These are phyloP conservation scores for Sporothrix brasiliensis DNA, from an alignment of 2,329 filamentous ascomycete species.

Conservation along the genomic window DNA sequence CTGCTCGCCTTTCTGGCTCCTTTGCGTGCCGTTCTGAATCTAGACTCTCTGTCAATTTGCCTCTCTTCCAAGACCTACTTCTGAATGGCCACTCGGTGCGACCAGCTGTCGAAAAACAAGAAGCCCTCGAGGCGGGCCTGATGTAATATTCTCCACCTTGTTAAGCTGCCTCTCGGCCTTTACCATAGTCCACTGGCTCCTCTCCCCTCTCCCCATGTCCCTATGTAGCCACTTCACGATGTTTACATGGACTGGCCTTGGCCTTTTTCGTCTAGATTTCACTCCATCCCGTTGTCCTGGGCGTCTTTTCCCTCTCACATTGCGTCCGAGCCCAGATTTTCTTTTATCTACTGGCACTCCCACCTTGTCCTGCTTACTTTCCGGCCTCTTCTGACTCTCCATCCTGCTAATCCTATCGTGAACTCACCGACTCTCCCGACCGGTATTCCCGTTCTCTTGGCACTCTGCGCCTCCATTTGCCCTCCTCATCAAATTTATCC, in stretches of 20 bases:
- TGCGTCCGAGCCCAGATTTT: neutral
- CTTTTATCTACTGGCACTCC: neutral
- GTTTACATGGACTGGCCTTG: constrained; percentile 15
- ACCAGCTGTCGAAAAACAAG: too few species aligned
- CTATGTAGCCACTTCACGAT: constrained; percentile 24
- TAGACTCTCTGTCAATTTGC: too few species aligned
- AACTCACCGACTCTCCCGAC: neutral
- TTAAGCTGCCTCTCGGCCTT: neutral
- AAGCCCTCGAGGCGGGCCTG: too few species aligned
- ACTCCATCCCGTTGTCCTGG: constrained; percentile 1
- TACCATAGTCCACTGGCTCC: neutral
- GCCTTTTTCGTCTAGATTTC: neutral
- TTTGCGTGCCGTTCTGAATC: too few species aligned
- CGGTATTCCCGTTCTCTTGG: neutral
- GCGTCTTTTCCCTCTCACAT: neutral
- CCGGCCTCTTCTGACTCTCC: neutral
- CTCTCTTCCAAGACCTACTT: too few species aligned
- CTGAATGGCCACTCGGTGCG: too few species aligned
- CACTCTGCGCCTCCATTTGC: neutral
- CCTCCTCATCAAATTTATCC: neutral
- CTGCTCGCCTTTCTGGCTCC: too few species aligned
- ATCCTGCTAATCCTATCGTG: neutral
- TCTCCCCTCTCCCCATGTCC: neutral
- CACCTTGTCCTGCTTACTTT: neutral
- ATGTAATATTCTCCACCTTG: neutral